Evolutionary conservation across 345 rosid genomes (phyloP), one percentile per base, ranked within the genome.

Genomic region (Abelmoschus esculentus): DNA sequence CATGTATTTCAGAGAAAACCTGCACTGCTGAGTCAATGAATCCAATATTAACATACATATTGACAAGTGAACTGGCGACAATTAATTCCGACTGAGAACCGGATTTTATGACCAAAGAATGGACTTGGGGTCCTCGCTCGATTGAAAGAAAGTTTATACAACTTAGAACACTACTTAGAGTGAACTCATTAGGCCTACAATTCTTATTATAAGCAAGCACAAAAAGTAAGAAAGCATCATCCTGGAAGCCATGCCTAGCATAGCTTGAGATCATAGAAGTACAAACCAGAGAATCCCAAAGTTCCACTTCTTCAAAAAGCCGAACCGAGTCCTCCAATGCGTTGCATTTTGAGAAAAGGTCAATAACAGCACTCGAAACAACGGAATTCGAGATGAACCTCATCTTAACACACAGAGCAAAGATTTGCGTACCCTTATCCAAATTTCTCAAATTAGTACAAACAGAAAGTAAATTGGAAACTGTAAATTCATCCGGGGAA

Each of bases 291-390:
- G 83, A 81, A 75, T 90, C 87, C 87, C 88, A 82, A 29, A 46
- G 75, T 65, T 75, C 74, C 36, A 79, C 70, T 56, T 88, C 78
- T 34, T 67, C 73, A 66, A 90, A 90, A 78, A 86, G 73, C 75
- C 59, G 80, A 73, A 92, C 76, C 3, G 98, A 84, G 73, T 85
- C 85, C 75, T 78, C 85, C 83, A 90, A 83, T 86, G 88, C 86
- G 86, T 86, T 78, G 86, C 95, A 86, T 80, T 90, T 84, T 40
- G 96, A 88, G 80, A 88, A 90, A 75, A 90, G 77, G 72, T 90
- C 88, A 83, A 90, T 84, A 47, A 74, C 54, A 2, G 96, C 90
- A 83, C 95, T 89, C 46, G 80, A 79, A 81, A 92, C 85, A 75
- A 90, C 76, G 73, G 82, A 52, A 79, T 87, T 90, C 73, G 73